phyloP scores from a whole-genome alignment of 164 flowering plant genomes.

The Nymphaea colorata region DNA sequence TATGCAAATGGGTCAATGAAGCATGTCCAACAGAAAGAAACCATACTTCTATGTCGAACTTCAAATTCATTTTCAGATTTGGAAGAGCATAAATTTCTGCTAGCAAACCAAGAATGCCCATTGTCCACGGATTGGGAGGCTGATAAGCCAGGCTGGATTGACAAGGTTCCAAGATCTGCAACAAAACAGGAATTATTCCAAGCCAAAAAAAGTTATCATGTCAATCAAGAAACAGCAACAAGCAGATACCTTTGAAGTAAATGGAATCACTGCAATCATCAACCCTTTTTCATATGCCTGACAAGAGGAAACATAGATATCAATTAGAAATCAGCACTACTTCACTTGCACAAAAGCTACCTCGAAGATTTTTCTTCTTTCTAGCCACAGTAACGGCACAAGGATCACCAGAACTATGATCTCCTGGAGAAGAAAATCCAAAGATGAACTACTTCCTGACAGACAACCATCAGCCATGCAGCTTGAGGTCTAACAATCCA shows the following conservation, averaged over 20 bases:
- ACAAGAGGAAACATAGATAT: constrained; percentile 1
- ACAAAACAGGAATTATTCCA: not conserved
- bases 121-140: constrained; percentile 99
- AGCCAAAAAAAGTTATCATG: not conserved
- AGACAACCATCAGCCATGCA: too few relatives aligned
- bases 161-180: constrained; percentile 83
- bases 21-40: not conserved
- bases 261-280: constrained; percentile 98
- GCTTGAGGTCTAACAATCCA: too few relatives aligned
- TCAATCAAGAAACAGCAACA: constrained; percentile 2
- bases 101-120: constrained; percentile 85
- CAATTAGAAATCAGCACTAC: not conserved
- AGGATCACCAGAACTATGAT: too few relatives aligned
- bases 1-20: not conserved
- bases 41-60: constrained; percentile 78
- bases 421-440: too few relatives aligned
- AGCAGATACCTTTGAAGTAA: constrained; percentile 76
- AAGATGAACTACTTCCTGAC: too few relatives aligned
- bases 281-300: constrained; percentile 96
- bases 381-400: too few relatives aligned
- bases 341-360: not conserved
- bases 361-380: too few relatives aligned
- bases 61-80: constrained; percentile 93
- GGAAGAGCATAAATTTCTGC: constrained; percentile 92
- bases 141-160: constrained; percentile 77